Evolutionary conservation across 192 early-diverging fungal species (phyloP).

Genomic region (Geranomyces variabilis): DNA sequence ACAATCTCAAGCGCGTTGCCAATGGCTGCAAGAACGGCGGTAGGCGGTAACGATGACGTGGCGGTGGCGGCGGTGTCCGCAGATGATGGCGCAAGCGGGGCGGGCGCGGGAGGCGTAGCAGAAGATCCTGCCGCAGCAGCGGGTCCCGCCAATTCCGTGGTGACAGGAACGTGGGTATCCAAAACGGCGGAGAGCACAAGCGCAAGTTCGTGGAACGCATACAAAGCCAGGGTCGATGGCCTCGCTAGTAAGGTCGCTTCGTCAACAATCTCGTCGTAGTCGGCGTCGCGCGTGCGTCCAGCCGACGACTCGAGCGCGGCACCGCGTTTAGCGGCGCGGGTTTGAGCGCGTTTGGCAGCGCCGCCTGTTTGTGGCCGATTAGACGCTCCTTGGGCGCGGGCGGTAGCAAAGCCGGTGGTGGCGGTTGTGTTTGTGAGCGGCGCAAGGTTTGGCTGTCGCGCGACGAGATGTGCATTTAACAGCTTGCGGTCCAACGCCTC

Average conservation of each 20-base stretch:
- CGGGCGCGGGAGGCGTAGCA: not conserved
- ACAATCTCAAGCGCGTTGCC: not conserved
- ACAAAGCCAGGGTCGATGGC: not conserved
- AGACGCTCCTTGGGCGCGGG: not conserved
- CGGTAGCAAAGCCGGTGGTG: not conserved
- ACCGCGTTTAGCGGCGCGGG: not conserved
- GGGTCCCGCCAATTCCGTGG: no score
- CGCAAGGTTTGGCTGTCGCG: not conserved
- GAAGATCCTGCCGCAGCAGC: no score
- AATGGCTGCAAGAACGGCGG: not conserved
- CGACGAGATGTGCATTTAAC: conserved; percentile 35
- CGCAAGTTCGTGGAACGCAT: not conserved
- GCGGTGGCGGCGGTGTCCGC: not conserved
- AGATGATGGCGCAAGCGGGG: not conserved
- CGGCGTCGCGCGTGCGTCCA: not conserved
- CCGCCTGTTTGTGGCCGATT: no score
- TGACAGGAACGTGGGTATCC: not conserved
- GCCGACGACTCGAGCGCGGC: not conserved
- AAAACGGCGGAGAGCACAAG: not conserved
- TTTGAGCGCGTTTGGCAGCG: not conserved
- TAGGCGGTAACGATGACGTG: not conserved
- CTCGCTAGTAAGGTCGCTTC: not conserved
- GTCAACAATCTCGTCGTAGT: not conserved
- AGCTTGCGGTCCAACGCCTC: conserved; percentile 40
- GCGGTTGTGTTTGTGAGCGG: not conserved